Conservation (phyloP, 768 basidiomycete species). For the Phlebiopsis gigantea region DNA sequence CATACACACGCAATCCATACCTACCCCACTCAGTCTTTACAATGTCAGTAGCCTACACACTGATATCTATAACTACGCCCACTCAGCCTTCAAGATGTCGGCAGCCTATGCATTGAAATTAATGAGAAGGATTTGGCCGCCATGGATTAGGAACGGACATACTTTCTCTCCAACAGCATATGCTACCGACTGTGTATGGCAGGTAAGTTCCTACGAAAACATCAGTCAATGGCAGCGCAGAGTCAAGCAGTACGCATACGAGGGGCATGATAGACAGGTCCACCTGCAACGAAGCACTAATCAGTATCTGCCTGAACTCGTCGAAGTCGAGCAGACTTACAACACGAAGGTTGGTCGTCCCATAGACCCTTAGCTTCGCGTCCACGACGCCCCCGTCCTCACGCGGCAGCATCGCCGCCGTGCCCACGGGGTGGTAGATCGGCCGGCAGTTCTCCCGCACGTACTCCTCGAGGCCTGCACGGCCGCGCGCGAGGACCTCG, state of each 20-base stretch:
- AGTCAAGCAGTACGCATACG: not conserved
- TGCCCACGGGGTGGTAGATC: conserved; percentile 6
- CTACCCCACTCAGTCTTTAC: too few relatives aligned
- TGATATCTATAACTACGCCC: not conserved
- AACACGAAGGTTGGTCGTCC: conserved; percentile 5
- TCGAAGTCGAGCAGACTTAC: not conserved
- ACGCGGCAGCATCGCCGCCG: conserved; percentile 31
- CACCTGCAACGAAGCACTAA: not conserved
- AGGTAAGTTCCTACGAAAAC: not conserved
- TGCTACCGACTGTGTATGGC: conserved; percentile 2
- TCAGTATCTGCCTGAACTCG: not conserved
- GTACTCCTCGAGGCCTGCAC: not conserved
- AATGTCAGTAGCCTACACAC: not conserved
- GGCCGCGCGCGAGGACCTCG: not conserved
- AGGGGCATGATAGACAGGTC: conserved; percentile 1
- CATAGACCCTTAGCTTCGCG: conserved; percentile 4
- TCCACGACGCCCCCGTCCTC: conserved; percentile 4
- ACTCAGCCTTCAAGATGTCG: not conserved
- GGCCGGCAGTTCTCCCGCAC: conserved; percentile 1
- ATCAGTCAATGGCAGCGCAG: not conserved
- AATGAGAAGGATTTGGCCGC: too few relatives aligned
- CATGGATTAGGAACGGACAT: not conserved
- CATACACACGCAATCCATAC: too few relatives aligned
- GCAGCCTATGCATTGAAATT: not conserved
- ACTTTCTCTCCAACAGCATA: conserved; percentile 8